Evolutionary conservation across 768 basidiomycete species (phyloP).

Genomic region (Russula dissimulans): DNA sequence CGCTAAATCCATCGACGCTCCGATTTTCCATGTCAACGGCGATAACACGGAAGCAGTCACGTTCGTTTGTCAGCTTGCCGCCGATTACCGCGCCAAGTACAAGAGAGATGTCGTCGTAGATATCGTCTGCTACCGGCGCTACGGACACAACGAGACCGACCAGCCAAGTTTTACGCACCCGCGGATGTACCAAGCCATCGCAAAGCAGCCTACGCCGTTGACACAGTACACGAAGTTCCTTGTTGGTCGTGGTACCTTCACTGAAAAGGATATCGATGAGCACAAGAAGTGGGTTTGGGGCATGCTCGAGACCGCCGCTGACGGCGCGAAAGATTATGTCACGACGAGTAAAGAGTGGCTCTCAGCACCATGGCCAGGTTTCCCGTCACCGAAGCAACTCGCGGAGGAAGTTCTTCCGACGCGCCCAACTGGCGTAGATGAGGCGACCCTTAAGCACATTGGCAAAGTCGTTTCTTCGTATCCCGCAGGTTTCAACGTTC

Average conservation of each 20-base stretch:
- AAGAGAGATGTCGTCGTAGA: conserved; percentile 99
- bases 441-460: conserved; percentile 67
- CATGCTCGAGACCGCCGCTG: conserved; percentile 94
- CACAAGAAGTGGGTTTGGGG: conserved; percentile 99
- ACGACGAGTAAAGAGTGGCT: conserved; percentile 96
- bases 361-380: conserved; percentile 95
- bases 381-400: conserved; percentile 94
- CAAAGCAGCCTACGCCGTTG: conserved; percentile 85
- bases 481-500: conserved; percentile 78
- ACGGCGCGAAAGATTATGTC: conserved; percentile 90
- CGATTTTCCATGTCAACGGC: conserved; percentile 99
- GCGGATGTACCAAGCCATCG: conserved; percentile 95
- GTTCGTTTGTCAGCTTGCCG: conserved; percentile 96
- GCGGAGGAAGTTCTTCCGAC: conserved; percentile 90
- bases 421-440: conserved; percentile 73
- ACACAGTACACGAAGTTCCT: conserved; percentile 90
- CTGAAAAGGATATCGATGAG: conserved; percentile 92
- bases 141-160: conserved; percentile 99
- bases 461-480: conserved; percentile 82
- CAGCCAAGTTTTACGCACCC: conserved; percentile 99
- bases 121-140: conserved; percentile 96
- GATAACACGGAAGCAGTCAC: conserved; percentile 98
- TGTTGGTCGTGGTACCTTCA: conserved; percentile 86
- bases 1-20: conserved; percentile 95
- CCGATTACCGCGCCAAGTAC: conserved; percentile 96